A percentile compares a stretch with the other conserved stretches of the same genome.
phyloP scores from a whole-genome alignment of 257 asterid species.

The Voacanga thouarsii region DNA sequence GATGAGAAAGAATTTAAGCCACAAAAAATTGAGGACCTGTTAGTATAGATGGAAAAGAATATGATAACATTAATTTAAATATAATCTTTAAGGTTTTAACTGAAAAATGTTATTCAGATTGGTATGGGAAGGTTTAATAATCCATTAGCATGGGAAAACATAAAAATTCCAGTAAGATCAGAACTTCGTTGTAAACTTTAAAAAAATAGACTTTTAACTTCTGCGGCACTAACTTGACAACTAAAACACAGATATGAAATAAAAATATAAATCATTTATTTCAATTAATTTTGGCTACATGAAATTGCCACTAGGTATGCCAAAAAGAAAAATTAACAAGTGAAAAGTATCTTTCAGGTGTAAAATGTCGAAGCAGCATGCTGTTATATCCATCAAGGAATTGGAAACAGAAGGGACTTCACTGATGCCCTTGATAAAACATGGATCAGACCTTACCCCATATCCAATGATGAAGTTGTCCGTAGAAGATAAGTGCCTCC shows the following conservation, averaged over 20 bases:
- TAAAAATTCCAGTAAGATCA: neutral
- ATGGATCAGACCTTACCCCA: slow-evolving; percentile 61
- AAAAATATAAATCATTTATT: neutral
- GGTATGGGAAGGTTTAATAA: neutral
- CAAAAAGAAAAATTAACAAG: neutral
- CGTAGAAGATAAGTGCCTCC: slow-evolving; percentile 82
- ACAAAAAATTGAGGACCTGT: slow-evolving; percentile 95
- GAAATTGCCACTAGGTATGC: neutral
- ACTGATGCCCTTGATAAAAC: slow-evolving; percentile 4
- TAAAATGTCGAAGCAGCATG: neutral
- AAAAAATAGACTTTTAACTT: no score
- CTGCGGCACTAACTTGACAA: neutral
- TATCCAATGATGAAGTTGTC: slow-evolving; percentile 91
- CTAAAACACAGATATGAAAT: neutral
- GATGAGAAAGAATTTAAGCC: slow-evolving; percentile 92
- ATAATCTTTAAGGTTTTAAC: neutral
- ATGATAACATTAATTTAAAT: neutral
- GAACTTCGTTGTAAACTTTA: no score
- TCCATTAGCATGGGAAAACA: neutral
- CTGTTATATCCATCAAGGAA: slow-evolving; percentile 4
- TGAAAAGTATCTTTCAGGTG: neutral
- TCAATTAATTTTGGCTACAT: neutral
- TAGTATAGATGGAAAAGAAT: slow-evolving; percentile 1
- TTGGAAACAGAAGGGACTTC: slow-evolving; percentile 12
- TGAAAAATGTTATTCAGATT: neutral